Evolutionary conservation across 345 rosid species (phyloP).

Genomic region (Turritis glabra): DNA sequence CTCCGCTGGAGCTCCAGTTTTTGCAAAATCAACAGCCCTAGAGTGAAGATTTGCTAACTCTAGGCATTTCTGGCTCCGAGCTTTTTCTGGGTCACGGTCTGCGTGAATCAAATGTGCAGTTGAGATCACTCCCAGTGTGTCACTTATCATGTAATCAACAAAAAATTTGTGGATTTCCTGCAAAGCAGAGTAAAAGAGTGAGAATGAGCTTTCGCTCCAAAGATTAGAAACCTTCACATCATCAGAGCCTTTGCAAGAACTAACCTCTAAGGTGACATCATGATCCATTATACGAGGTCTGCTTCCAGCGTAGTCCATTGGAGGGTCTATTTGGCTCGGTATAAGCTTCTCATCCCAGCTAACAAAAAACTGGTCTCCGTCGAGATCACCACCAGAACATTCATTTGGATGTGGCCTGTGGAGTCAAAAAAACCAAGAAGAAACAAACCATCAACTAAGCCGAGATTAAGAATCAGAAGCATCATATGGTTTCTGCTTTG

Average conservation of each 20-base stretch:
- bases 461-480: constrained; percentile 13
- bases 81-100: constrained; percentile 73
- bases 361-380: constrained; percentile 84
- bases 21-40: constrained; percentile 92
- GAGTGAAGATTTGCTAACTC: constrained; percentile 88
- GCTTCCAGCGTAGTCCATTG: constrained; percentile 85
- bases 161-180: constrained; percentile 91
- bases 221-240: constrained; percentile 16
- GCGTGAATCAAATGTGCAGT: constrained; percentile 92
- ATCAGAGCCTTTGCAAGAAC: neutral
- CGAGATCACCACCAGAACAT: constrained; percentile 99
- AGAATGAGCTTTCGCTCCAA: constrained; percentile 13
- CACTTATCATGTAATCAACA: constrained; percentile 88
- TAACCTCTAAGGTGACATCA: constrained; percentile 80
- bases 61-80: constrained; percentile 68
- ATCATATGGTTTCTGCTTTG: constrained; percentile 24
- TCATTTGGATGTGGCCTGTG: constrained; percentile 97
- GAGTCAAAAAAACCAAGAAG: constrained; percentile 13
- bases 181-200: constrained; percentile 29
- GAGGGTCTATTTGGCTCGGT: constrained; percentile 65
- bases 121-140: constrained; percentile 87
- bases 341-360: constrained; percentile 87
- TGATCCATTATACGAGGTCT: constrained; percentile 85
- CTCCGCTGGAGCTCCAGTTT: constrained; percentile 93
- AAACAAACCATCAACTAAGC: neutral